Evolutionary conservation across 2,329 filamentous ascomycete genomes (phyloP), one percentile per base, ranked within the genome.

Genomic region (Hymenoscyphus albidus): DNA sequence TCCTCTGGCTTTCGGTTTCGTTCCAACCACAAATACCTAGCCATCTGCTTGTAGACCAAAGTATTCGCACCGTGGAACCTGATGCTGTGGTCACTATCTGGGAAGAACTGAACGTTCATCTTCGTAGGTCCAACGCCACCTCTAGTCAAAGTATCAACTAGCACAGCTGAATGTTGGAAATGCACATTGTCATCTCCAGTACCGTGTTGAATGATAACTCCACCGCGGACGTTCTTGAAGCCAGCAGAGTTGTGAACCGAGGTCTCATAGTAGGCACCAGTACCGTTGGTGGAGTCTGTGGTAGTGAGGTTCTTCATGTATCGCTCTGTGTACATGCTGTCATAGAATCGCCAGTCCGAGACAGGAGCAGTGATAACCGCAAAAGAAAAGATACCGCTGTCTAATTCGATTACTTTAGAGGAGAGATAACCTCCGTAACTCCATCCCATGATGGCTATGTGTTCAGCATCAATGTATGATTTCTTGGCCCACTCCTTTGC

Each of bases 151-250:
- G 87, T 74, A 69, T 91, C 87, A 0, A 86, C 77, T 40, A 91
- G 74, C 0, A 83, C 85, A 0, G 87, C 87, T 0, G 83, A 71
- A 67, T 91, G 85, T 76, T 90, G 87, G 73, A 88, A 90, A 71
- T 91, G 88, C 14, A 90, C 88, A 61, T 91, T 91, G 70, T 90
- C 88, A 67, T 91, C 88, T 0, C 86, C 87, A 0, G 85, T 85
- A 0, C 88, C 88, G 71, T 91, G 88, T 66, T 87, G 81, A 55
- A 91, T 79, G 5, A 86, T 77, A 67, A 89, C 85, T 1, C 83
- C 81, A 27, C 88, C 88, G 0, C 78, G 78, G 9, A 88, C 80
- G 61, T 83, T 83, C 76, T 85, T 84, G 79, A 91, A 91, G 0
- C 88, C 88, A 0, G 78, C 78, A 0, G 80, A 74, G 3, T 85